Evolutionary conservation across 164 flowering plant genomes (phyloP), one percentile per base, ranked within the genome.

Genomic region (Vitis rotundifolia): DNA sequence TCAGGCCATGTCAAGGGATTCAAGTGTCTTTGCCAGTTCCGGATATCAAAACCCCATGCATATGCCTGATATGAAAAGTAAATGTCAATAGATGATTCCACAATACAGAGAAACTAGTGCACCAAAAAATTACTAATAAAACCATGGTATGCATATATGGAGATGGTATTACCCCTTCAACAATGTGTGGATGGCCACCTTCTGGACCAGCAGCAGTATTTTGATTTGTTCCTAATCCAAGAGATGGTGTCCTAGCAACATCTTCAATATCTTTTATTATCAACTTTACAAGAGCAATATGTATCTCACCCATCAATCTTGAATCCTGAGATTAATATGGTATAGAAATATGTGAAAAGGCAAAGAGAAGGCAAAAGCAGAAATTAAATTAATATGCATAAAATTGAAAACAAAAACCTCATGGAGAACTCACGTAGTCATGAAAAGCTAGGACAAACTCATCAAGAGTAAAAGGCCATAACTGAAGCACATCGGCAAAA

Each of bases 381-480:
- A 16, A 31, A 19, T 14, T 31, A 53, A 13, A 59, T 15, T 18
- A 69, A 16, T 9, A 47, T 9, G 11, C 9, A 73, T 48, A 13
- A 56, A 29, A 61, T 57, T 31, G 18, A 44, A 47, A n/a, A 31
- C 59, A 63, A 50, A 66, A 29, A 66, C 2, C 63, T 5, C 3
- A 26, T 37, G 2, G 49, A 26, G 62, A 66, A 81, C 97, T 87
- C 71, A 96, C 99, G 76, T 83, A 85, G 82, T 92, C 98, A 81
- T 96, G 99, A 75, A 96, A 86, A 47, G 97, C 93, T 86, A 92
- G 97, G 76, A 91, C 86, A 73, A 96, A 96, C 86, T 96, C 99
- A 81, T 93, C 98, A 50, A 96, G 86, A 31, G 98, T 96, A 80
- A 93, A 96, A 44, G 99, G 99, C 98, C 98, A 91, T 11, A 96